Percentiles rank a stretch among this genome's conserved stretches.
Conservation (phyloP, 1,284 basidiomycete species). For the Tilletia walkeri region DNA sequence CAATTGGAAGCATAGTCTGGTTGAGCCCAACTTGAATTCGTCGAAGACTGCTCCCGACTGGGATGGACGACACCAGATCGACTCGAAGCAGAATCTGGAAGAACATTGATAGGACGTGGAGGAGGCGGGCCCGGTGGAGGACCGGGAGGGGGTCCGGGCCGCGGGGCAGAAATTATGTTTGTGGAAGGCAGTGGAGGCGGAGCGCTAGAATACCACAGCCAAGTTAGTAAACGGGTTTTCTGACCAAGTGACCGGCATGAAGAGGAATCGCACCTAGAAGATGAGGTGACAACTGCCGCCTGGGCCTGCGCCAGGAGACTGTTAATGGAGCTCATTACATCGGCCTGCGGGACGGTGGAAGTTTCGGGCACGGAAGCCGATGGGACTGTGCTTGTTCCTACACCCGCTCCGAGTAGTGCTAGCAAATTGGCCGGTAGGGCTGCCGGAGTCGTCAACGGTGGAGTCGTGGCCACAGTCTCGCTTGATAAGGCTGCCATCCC, state of each 20-base stretch:
- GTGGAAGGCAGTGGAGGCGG: too few relatives aligned
- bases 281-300: neutral
- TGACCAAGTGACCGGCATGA: neutral
- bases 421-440: slow-evolving; percentile 4
- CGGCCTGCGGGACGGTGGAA: neutral
- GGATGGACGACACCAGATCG: too few relatives aligned
- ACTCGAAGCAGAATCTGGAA: neutral
- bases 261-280: neutral
- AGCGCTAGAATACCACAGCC: too few relatives aligned
- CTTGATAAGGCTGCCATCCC: neutral
- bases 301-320: slow-evolving; percentile 7
- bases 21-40: neutral
- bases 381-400: neutral
- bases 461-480: neutral
- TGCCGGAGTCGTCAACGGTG: neutral
- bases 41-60: neutral
- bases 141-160: neutral
- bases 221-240: too few relatives aligned
- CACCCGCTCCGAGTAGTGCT: neutral
- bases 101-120: neutral
- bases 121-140: neutral
- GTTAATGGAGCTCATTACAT: slow-evolving; percentile 9
- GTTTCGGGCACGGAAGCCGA: neutral
- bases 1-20: neutral
- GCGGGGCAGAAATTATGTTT: neutral